Conservation (phyloP, 169 alveolate genomes). For the Perkinsus olseni region DNA sequence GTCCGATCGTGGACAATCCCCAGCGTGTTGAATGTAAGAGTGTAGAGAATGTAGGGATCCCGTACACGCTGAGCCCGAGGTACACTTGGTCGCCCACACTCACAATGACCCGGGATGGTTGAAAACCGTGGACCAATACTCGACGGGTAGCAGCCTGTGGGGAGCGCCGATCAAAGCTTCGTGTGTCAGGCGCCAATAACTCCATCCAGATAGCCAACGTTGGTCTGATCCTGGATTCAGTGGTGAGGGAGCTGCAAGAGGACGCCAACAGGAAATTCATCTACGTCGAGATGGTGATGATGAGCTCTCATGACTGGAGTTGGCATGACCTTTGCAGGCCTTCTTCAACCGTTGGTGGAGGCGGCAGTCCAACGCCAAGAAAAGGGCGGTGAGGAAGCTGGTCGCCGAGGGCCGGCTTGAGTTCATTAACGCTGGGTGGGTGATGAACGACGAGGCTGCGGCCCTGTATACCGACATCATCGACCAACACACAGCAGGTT, state of each 20-base stretch:
- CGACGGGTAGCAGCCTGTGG: slow-evolving; percentile 30
- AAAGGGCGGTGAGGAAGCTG: slow-evolving; percentile 31
- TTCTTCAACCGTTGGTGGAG: slow-evolving; percentile 68
- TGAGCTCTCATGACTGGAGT: neutral
- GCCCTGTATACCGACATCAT: slow-evolving; percentile 50
- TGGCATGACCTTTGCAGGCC: slow-evolving; percentile 18
- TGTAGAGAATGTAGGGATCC: neutral
- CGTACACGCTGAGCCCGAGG: neutral
- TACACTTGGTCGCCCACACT: slow-evolving; percentile 58
- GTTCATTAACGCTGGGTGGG: slow-evolving; percentile 76
- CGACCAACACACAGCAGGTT: slow-evolving; percentile 30
- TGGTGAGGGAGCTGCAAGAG: slow-evolving; percentile 30
- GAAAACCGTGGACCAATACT: slow-evolving; percentile 55
- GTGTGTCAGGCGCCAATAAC: neutral
- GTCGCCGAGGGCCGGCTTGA: slow-evolving; percentile 50
- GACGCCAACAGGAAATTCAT: slow-evolving; percentile 54
- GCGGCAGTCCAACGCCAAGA: slow-evolving; percentile 26
- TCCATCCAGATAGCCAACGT: neutral
- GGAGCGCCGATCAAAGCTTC: neutral
- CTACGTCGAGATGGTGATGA: slow-evolving; percentile 45
- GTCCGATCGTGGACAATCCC: neutral
- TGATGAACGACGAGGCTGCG: slow-evolving; percentile 73
- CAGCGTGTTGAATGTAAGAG: neutral
- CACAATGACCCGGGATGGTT: slow-evolving; percentile 81
- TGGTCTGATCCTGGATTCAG: slow-evolving; percentile 41